Conservation (phyloP, 345 rosid species). For the Streptanthus diversifolius region DNA sequence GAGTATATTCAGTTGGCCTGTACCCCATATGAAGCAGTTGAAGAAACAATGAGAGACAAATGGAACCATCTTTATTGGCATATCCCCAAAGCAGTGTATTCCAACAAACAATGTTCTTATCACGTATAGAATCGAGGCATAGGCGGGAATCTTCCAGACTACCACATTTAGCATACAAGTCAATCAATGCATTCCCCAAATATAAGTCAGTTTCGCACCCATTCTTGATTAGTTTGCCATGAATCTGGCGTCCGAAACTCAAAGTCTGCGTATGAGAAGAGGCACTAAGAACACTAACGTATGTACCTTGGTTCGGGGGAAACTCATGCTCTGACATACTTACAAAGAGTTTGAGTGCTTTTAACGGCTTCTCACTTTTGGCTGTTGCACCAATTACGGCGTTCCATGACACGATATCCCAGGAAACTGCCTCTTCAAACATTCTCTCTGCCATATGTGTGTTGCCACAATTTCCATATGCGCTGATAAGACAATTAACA, state of each 20-base stretch:
- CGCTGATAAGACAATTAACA: constrained; percentile 53
- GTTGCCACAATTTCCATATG: constrained; percentile 56
- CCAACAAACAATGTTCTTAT: constrained; percentile 79
- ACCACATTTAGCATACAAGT: constrained; percentile 67
- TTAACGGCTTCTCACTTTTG: constrained; percentile 41
- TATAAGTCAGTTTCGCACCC: constrained; percentile 46
- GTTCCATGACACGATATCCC: constrained; percentile 78
- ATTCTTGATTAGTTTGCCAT: constrained; percentile 48
- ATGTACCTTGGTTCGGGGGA: constrained; percentile 53
- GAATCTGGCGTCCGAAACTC: constrained; percentile 51
- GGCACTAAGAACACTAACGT: constrained; percentile 45
- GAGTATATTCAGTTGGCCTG: constrained; percentile 67
- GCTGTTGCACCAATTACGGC: constrained; percentile 52
- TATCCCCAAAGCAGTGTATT: constrained; percentile 69
- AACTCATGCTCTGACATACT: constrained; percentile 46
- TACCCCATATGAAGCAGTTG: constrained; percentile 59
- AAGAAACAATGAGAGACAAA: constrained; percentile 39
- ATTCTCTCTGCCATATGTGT: constrained; percentile 42
- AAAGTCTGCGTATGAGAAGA: constrained; percentile 39
- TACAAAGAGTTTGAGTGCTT: constrained; percentile 45
- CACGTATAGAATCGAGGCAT: constrained; percentile 52
- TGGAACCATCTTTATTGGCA: constrained; percentile 40
- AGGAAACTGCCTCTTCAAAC: constrained; percentile 39
- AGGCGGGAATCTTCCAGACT: constrained; percentile 47
- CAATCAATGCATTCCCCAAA: constrained; percentile 67